Base-by-base conservation (phyloP, 208 protist genomes). In the Crithidia fasciculata region DNA sequence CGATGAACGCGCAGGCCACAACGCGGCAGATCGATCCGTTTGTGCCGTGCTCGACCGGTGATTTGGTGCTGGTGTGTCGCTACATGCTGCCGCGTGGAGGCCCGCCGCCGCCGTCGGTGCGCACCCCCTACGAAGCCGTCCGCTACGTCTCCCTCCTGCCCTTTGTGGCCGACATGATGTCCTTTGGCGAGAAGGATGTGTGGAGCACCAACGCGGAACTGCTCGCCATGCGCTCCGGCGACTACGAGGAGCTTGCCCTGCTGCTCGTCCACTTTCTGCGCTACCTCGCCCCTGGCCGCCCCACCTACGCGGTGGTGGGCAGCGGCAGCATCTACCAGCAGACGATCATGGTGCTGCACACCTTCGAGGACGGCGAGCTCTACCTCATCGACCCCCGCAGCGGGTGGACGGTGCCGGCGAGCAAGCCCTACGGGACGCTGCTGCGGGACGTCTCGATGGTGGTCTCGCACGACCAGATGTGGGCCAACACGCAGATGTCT, bases 191-290 rank as follows among this genome's bases (percentile, higher is more conserved):
- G 55, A 82, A 84, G 63, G 81, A 87, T 66, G 84, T 91, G 54
- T 95, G 91, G 88, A 85, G 76, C 74, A 93, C 91, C 60, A 93
- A 94, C 58, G 87, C 76, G 3, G 88, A 95, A 72, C 64, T 93
- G 43, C 82, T 95, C 3, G 77, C 78, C 13, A 80, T 84, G 72
- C 81, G 85, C 53, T 80, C 77, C 13, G 84, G 87, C 47, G 86
- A 90, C 71, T 94, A 92, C 80, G 82, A 87, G 75, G 91, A 94
- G 74, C 85, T 94, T 37, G 89, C 86, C 13, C 74, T 95, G 65
- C 84, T 95, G 40, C 83, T 95, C 45, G 82, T 74, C 18, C 88
- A 95, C 79, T 88, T 95, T 41, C 72, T 95, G 55, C 82, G 88
- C 12, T 69, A 86, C 70, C 71, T 95, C 28, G 82, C 76, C 9